Base-by-base conservation (phyloP, 495 filamentous ascomycete species). In the Platismatia glauca region DNA sequence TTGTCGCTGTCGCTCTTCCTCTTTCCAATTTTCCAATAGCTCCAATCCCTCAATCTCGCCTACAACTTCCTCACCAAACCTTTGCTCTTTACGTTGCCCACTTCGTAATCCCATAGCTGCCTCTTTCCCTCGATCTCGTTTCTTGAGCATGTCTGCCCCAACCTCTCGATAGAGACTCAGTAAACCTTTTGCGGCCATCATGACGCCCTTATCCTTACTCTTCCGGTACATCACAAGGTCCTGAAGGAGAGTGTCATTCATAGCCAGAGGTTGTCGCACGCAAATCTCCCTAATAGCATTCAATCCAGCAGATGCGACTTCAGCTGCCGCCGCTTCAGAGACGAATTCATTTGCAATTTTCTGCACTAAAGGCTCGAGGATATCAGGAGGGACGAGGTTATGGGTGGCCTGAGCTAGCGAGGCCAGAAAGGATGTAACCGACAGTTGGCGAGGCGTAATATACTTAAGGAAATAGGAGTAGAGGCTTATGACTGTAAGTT, bases 261-360 rank as follows among this genome's bases (percentile, higher is more conserved):
- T 97, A 22, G 92, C 94, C 27, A 97, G 77, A 27, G 95, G 94
- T 69, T 97, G 93, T 59, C 94, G 80, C 4, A 84, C 86, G 71
- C 94, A 97, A 16, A 99, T 87, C 71, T 99, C 94, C 58, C 93
- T 83, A 70, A 97, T 97, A 27, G 89, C 86, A 70, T 97, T 99
- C 60, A 98, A 82, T 68, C 94, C 94, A 48, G 94, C 93, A 9
- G 93, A 86, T 35, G 89, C 91, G 48, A 97, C 90, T 75, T 97
- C 90, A 20, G 89, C 79, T 8, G 93, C 91, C 0, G 90, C 88
- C 18, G 91, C 94, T 72, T 99, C 94, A 0, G 90, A 95, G 11
- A 99, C 93, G 70, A 99, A 99, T 74, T 97, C 91, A 61, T 97
- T 96, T 43, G 94, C 93, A 64, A 99, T 97, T 77, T 96, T 97